Percentiles rank a stretch among this genome's conserved stretches.
Conservation (phyloP, 140 eudicot species). For the Stevia rebaudiana region DNA sequence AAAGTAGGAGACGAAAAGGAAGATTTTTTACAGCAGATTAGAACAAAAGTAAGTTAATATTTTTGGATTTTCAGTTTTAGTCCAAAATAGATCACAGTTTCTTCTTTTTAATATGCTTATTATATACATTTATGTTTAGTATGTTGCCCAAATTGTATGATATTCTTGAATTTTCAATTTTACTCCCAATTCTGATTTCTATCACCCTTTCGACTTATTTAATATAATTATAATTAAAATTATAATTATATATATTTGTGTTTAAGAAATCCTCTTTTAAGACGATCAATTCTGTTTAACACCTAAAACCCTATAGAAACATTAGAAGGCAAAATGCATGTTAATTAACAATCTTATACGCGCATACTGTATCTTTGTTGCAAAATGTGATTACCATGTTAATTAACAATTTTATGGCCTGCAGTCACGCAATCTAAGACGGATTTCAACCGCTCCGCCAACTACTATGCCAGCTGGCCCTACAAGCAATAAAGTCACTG, state of each 20-base stretch:
- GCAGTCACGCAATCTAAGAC: constrained; percentile 88
- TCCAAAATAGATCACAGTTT: no score
- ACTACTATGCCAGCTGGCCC: constrained; percentile 28
- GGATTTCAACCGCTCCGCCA: constrained; percentile 46
- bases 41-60: constrained; percentile 60
- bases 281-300: not conserved
- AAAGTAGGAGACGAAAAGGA: constrained; percentile 48
- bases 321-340: no score
- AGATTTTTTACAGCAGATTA: constrained; percentile 86
- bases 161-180: not conserved
- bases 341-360: constrained; percentile 11
- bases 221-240: no score
- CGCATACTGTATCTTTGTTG: not conserved
- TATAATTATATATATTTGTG: not conserved
- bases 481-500: constrained; percentile 56
- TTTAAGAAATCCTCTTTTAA: not conserved
- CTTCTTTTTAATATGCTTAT: no score
- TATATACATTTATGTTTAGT: no score
- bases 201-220: no score
- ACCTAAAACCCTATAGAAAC: not conserved
- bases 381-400: not conserved
- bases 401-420: not conserved
- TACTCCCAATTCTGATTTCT: no score
- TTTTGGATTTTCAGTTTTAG: no score
- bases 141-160: not conserved